Evolutionary conservation across 495 filamentous ascomycete genomes (phyloP), one percentile per base, ranked within the genome.

Genomic region (Lasiosphaeris hirsuta): DNA sequence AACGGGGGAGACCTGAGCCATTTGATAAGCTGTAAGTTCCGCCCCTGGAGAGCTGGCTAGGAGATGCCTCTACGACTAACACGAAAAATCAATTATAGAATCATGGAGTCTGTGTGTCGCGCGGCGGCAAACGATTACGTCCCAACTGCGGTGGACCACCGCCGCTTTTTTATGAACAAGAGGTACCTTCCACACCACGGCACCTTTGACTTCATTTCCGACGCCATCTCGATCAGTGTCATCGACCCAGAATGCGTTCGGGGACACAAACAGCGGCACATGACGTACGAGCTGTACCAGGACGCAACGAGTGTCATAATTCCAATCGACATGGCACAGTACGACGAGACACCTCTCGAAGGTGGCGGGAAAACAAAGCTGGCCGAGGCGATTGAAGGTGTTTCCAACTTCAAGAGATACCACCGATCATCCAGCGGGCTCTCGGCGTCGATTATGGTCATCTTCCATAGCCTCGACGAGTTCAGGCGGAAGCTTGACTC

Each of bases 111-210:
- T 13, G 11, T 63, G 18, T 30, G n/a, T 11, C 56, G 56, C 5
- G 51, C 56, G 0, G 41, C 45, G 13, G 19, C 43, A 15, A 2
- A 48, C 14, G 11, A 54, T 9, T 62, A 58, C 18, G 15, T 39
- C 7, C 60, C 60, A 0, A 55, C 60, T 14, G 10, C 37, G 5
- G 43, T 17, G 4, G 60, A 62, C 51, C 42, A 58, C 60, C 54
- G 55, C 19, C 48, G 54, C 4, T 58, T 54, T 35, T 37, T 8
- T 17, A n/a, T 37, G 8, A 41, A 33, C 23, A 38, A 19, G 33
- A 19, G 10, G 15, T 14, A 37, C 7, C 11, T 13, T 10, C 15
- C 30, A 10, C n/a, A n/a, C n/a, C 13, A 49, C 14, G 54, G 51
- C 2, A 50, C 44, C 10, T 62, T 54, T 30, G 44, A 50, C 37